Base-by-base conservation (phyloP, 192 early-diverging fungal species). In the Entomortierella beljakovae region DNA sequence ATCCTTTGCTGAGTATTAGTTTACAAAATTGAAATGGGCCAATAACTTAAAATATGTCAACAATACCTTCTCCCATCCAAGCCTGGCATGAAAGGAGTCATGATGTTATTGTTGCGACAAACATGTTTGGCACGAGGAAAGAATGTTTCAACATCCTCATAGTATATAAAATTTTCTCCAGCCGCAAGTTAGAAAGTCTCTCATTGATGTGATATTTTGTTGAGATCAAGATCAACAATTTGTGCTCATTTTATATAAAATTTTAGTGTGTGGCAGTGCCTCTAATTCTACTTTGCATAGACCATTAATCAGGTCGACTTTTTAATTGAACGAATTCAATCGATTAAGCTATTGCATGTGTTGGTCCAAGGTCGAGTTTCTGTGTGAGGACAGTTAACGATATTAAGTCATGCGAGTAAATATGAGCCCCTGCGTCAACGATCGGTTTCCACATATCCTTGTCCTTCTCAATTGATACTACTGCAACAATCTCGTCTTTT, bases 371-470 rank as follows among this genome's bases (percentile, higher is more conserved):
- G 20, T 79, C 67, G 3, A 79, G 46, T 2, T 20, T 32, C 40
- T 79, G 75, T 3, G 29, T 57, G 29, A 79, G 34, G 38, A 79
- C 57, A 10, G 67, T 56, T 2, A 40, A 18, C 16, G 68, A 58
- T 23, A 79, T 70, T n/a, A 79, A 15, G 40, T 79, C 75, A 28
- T 64, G 67, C 4, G 75, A 79, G 42, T 79, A 79, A 1, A 79
- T 50, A 13, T 54, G 61, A 0, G 61, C 66, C 0, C 55, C 61
- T 15, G 61, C 57, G 20, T 64, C 67, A 16, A 69, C 34, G 25
- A 79, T 68, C 9, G 61, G 55, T 11, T 59, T 32, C 75, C 75
- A 79, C 75, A 79, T 69, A 10, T 79, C 75, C 29, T 18, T 31
- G n/a, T 79, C 75, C 28, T 69, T 61, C 16, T 79, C 67, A 40